These are phyloP conservation scores for Odontarrhena argentea DNA, from an alignment of 345 rosid genomes.

Conservation along the genomic window DNA sequence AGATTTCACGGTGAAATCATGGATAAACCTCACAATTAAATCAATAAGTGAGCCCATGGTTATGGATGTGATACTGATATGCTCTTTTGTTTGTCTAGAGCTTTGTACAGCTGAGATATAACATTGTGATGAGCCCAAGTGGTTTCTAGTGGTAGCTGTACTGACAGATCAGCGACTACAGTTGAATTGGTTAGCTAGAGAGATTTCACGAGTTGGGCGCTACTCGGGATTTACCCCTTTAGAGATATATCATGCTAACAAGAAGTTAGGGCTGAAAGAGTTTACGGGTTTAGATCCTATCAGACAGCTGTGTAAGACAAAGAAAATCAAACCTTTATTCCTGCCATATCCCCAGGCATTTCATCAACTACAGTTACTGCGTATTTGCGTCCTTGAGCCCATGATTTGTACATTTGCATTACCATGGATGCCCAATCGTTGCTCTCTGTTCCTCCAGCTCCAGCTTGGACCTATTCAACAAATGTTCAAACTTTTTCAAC, in stretches of 20 bases:
- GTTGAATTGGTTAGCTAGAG: background rate
- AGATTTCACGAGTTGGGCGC: background rate
- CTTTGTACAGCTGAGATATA: background rate
- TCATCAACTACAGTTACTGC: slow-evolving; percentile 73
- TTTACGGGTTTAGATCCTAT: background rate
- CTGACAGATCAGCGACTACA: background rate
- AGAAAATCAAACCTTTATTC: slow-evolving; percentile 72
- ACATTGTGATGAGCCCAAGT: background rate
- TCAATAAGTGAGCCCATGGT: background rate
- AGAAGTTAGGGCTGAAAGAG: background rate
- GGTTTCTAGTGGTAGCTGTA: background rate
- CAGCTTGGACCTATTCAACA: slow-evolving; percentile 79
- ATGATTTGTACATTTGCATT: slow-evolving; percentile 82
- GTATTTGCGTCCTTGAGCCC: slow-evolving; percentile 77
- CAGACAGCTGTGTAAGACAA: background rate
- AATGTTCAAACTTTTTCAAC: background rate
- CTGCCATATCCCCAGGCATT: slow-evolving; percentile 90
- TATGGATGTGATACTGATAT: background rate
- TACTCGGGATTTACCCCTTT: background rate
- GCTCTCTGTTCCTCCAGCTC: slow-evolving; percentile 99
- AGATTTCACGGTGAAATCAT: background rate
- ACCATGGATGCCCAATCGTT: slow-evolving; percentile 98
- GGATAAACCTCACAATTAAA: background rate
- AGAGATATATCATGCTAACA: too few species aligned
- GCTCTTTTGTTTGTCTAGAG: background rate